Evolutionary conservation across 352 stramenopile species (phyloP), one percentile per base, ranked within the genome.

Genomic region (Aphanomyces invadans): DNA sequence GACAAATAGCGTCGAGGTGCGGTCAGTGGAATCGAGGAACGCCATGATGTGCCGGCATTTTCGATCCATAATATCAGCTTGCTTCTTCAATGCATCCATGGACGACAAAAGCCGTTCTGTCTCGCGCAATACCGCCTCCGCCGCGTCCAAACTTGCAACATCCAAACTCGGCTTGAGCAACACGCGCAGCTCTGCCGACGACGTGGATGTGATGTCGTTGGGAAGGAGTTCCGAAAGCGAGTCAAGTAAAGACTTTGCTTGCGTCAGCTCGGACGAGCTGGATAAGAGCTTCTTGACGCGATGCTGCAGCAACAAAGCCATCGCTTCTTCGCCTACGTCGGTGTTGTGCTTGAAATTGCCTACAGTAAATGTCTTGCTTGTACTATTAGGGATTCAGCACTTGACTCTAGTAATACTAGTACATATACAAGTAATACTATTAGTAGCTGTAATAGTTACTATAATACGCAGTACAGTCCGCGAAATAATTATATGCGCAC

Each of bases 231-330:
- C 15, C 32, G 42, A 21, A 11, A 65, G 36, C 42, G 42, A 45
- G n/a, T 60, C 59, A 4, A 65, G 42, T 0, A 65, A 36, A 9
- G n/a, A 9, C 42, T 57, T 65, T 11, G 59, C 46, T 11, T 42
- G 45, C 28, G 36, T 36, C 17, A 65, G 45, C 42, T 56, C 46
- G 1, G 23, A 25, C 25, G 55, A 23, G 32, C 38, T 52, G 28
- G 59, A 31, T 19, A 65, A n/a, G 25, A 65, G 59, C 59, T 65
- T 65, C 59, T 65, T 65, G 15, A 65, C 59, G 46, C 59, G 59
- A 31, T 65, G 59, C 38, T 65, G 59, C 4, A 65, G 59, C 15
- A 60, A n/a, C n/a, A 54, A 17, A 0, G 59, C 32, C 59, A 65
- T 65, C n/a, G n/a, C n/a, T n/a, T n/a, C n/a, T n/a, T n/a, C n/a